Base-by-base conservation (phyloP, 2,329 filamentous ascomycete genomes). In the Coniochaeta sp. region DNA sequence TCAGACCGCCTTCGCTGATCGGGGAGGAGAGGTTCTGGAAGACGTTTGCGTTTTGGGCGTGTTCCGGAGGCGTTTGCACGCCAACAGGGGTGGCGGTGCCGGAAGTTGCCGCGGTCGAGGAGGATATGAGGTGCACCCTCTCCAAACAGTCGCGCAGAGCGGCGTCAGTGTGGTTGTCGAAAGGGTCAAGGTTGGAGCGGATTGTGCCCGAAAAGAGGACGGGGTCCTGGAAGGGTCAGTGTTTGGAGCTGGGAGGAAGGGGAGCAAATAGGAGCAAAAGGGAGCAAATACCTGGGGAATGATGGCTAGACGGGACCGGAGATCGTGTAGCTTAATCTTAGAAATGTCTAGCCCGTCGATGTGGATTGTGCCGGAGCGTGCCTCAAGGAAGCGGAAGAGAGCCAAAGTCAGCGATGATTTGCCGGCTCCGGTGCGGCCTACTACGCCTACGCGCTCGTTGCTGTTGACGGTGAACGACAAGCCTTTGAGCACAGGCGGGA, bases 141-240 rank as follows among this genome's bases (percentile, higher is more conserved):
- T 81, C 77, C 0, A 95, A 78, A 0, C 86, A 88, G 65, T 91
- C 88, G 40, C 81, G 80, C 3, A 95, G 82, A 67, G 89, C 87
- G 0, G 76, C 77, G 64, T 93, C 89, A 1, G 78, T 81, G 68
- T 90, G 84, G 62, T 89, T 79, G 59, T 88, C 79, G 66, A 93
- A 92, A 0, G 90, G 87, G 68, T 95, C 90, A 5, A 95, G 79
- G 67, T 93, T 93, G 50, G 81, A 85, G 47, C 90, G 81, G 22
- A 95, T 77, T 0, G 89, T 92, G 24, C 91, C 90, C 0, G 87
- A 90, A 74, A 95, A 93, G 7, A 95, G 79, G 1, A 93, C 89
- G 0, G 90, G 90, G 65, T 93, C 90, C 74, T 92, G 65, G 26
- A 26, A 47, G 22, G 8, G 43, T 36, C 14, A 38, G 33, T n/a